Evolutionary conservation across 2,329 filamentous ascomycete species (phyloP).

Genomic region (Clarireedia paspali): DNA sequence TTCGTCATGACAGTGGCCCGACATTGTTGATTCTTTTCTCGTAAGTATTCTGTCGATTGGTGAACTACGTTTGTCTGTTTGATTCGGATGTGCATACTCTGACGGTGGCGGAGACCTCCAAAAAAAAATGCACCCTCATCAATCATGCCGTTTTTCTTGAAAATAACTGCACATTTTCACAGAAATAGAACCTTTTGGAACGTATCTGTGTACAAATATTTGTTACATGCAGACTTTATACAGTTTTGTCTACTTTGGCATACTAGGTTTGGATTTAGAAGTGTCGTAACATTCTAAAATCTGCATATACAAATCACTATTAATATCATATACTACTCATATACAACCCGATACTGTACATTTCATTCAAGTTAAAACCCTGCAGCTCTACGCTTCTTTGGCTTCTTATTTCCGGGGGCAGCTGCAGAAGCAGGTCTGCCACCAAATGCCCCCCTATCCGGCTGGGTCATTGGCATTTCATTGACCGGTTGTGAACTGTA

Average conservation of each 20-base stretch:
- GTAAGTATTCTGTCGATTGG: no score
- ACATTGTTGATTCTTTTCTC: conserved; percentile 22
- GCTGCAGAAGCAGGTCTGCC: conserved; percentile 31
- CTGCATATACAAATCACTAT: no score
- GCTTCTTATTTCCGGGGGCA: conserved; percentile 36
- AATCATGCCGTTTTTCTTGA: background rate
- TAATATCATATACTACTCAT: background rate
- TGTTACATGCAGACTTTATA: no score
- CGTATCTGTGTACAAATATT: no score
- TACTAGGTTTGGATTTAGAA: no score
- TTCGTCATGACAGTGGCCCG: conserved; percentile 41
- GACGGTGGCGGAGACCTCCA: background rate
- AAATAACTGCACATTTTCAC: background rate
- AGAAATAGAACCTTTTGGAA: no score
- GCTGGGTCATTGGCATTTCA: conserved; percentile 36
- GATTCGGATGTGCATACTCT: no score
- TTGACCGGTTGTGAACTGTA: conserved; percentile 25
- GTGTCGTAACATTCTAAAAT: no score
- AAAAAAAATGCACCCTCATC: background rate
- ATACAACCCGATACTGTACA: background rate
- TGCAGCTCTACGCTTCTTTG: conserved; percentile 31
- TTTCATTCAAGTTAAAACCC: conserved; percentile 19
- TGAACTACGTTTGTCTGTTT: no score
- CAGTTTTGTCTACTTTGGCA: no score
- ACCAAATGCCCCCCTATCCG: conserved; percentile 40